Conservation (phyloP, 192 early-diverging fungal genomes). For the Umbelopsis isabellina region DNA sequence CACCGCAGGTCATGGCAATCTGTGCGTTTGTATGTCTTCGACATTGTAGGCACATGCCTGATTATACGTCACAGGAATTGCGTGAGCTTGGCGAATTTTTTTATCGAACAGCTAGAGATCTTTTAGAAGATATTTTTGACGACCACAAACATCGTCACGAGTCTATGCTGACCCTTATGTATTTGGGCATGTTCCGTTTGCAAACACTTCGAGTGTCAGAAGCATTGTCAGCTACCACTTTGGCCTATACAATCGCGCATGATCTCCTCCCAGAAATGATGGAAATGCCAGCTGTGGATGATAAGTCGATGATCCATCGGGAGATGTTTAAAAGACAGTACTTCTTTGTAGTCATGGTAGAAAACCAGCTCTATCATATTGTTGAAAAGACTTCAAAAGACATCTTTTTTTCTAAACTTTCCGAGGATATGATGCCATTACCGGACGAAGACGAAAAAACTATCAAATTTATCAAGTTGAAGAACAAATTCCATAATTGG, state of each 20-base stretch:
- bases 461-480: not conserved
- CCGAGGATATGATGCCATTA: not conserved
- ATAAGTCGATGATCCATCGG: not conserved
- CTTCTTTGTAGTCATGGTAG: not conserved
- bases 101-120: not conserved
- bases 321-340: slow-evolving; percentile 7
- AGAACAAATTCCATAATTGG: not conserved
- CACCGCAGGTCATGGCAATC: not conserved
- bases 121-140: slow-evolving; percentile 26
- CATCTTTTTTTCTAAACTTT: not conserved
- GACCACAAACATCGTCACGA: slow-evolving; percentile 19
- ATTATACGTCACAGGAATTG: slow-evolving; percentile 3
- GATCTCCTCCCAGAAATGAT: not conserved
- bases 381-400: not conserved
- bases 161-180: slow-evolving; percentile 5
- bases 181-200: slow-evolving; percentile 1
- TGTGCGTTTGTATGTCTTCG: slow-evolving; percentile 3
- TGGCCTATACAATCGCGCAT: slow-evolving; percentile 7
- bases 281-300: not conserved
- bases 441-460: not conserved
- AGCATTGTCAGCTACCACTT: not conserved
- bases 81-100: slow-evolving; percentile 19
- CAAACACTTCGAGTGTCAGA: slow-evolving; percentile 12
- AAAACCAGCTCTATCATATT: not conserved
- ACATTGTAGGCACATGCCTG: slow-evolving; percentile 9